A percentile compares a stretch with the other conserved stretches of the same genome.
Evolutionary conservation across 1,139 yeast species (phyloP).

Genomic region (Kurtzmaniella quercitrusa): DNA sequence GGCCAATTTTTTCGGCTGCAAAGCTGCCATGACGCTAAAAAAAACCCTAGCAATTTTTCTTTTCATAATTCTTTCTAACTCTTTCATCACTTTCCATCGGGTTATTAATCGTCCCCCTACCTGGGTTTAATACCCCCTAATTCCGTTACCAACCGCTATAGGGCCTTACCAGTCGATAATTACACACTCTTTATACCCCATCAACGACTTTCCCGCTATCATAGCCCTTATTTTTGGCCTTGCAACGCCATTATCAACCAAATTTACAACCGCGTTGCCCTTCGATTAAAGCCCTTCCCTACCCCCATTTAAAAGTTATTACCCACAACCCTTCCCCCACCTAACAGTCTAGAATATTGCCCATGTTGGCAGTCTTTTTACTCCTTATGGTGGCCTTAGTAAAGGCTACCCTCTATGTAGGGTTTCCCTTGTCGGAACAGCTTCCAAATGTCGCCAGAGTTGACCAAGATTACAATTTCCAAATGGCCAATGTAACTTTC

Average conservation of each 20-base stretch:
- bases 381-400: constrained; percentile 3
- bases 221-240: too few relatives aligned
- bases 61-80: not conserved
- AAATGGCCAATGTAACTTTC: constrained; percentile 70
- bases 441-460: constrained; percentile 83
- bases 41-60: not conserved
- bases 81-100: not conserved
- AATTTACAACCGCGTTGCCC: too few relatives aligned
- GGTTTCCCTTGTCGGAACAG: constrained; percentile 80
- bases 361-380: not conserved
- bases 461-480: constrained; percentile 58
- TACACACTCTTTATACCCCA: too few relatives aligned
- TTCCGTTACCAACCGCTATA: not conserved
- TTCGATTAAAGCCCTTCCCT: too few relatives aligned
- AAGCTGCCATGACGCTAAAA: not conserved
- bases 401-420: constrained; percentile 36
- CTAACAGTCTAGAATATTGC: not conserved
- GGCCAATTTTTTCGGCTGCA: not conserved
- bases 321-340: too few relatives aligned
- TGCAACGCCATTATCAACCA: too few relatives aligned
- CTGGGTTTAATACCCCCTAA: not conserved
- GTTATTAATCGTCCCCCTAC: not conserved
- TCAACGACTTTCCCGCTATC: too few relatives aligned
- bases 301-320: too few relatives aligned
- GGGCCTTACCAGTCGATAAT: not conserved